Evolutionary conservation across 1,284 basidiomycete species (phyloP).

Genomic region (Apiotrichum mycotoxinovorans): DNA sequence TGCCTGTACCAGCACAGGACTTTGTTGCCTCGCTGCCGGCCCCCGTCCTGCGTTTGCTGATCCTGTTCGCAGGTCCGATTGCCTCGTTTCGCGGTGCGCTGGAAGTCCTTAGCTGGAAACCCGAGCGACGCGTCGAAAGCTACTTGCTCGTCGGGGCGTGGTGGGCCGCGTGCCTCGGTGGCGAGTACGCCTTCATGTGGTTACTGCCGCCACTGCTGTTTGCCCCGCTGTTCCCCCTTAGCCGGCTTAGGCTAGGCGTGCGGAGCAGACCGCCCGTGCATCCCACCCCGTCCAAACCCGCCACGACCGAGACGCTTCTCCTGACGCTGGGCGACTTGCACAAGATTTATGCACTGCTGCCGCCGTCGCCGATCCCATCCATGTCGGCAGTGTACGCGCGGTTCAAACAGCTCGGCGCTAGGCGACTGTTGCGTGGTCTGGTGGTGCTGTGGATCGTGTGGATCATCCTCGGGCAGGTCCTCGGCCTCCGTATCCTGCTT

Average conservation of each 20-base stretch:
- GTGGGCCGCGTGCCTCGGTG: conserved; percentile 72
- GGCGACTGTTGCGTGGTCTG: conserved; percentile 38
- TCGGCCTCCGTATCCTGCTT: conserved; percentile 36
- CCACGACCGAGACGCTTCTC: conserved; percentile 62
- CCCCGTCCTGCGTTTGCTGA: conserved; percentile 46
- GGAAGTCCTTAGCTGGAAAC: conserved; percentile 64
- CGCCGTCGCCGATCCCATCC: conserved; percentile 34
- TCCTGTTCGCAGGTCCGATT: conserved; percentile 57
- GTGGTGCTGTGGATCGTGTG: conserved; percentile 46
- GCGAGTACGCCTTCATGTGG: conserved; percentile 57
- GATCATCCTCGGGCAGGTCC: conserved; percentile 34
- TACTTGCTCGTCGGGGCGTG: conserved; percentile 65
- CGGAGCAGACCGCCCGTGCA: neutral
- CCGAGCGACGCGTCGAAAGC: conserved; percentile 60
- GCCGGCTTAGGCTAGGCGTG: conserved; percentile 50
- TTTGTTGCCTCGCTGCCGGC: conserved; percentile 45
- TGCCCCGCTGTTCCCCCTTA: conserved; percentile 32
- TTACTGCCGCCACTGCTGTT: conserved; percentile 45
- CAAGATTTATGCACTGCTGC: conserved; percentile 44
- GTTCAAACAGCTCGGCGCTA: conserved; percentile 34
- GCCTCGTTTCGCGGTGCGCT: conserved; percentile 53
- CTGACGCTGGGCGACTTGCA: conserved; percentile 47
- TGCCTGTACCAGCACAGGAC: conserved; percentile 22
- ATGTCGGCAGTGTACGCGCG: conserved; percentile 29
- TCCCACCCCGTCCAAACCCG: conserved; percentile 45